phyloP scores from a whole-genome alignment of 2,329 filamentous ascomycete genomes.

The Capronia epimyces region DNA sequence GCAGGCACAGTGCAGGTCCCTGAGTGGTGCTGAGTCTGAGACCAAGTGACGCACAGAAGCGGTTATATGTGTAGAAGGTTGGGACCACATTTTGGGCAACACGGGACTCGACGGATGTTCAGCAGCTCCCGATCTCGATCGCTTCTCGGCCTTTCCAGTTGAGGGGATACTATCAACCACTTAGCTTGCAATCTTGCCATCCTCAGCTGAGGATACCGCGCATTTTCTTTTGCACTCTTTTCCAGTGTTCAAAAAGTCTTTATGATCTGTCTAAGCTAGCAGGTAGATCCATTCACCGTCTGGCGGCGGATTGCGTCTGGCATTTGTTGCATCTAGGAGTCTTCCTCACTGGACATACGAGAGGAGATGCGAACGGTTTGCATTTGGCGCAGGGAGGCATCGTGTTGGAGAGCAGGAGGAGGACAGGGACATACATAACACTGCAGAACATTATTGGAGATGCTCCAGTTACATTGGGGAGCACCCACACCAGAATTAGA shows the following conservation, averaged over 20 bases:
- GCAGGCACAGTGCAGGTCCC: too few relatives aligned
- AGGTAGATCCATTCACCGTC: too few relatives aligned
- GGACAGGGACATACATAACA: neutral
- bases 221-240: neutral
- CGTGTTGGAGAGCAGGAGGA: neutral
- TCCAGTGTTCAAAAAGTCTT: too few relatives aligned
- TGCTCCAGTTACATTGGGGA: neutral
- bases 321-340: constrained; percentile 1
- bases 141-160: neutral
- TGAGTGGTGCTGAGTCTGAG: too few relatives aligned
- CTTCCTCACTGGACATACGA: neutral
- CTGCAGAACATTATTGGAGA: neutral
- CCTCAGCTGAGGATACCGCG: neutral
- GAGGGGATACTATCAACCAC: neutral
- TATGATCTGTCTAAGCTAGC: too few relatives aligned
- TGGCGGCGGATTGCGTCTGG: too few relatives aligned
- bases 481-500: neutral
- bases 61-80: neutral
- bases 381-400: neutral
- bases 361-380: neutral
- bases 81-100: neutral
- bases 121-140: neutral
- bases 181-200: neutral
- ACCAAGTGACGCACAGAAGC: constrained; percentile 9
- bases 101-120: neutral